Base-by-base conservation (phyloP, 202 grass and related monocot genomes). In the Panicum virgatum region DNA sequence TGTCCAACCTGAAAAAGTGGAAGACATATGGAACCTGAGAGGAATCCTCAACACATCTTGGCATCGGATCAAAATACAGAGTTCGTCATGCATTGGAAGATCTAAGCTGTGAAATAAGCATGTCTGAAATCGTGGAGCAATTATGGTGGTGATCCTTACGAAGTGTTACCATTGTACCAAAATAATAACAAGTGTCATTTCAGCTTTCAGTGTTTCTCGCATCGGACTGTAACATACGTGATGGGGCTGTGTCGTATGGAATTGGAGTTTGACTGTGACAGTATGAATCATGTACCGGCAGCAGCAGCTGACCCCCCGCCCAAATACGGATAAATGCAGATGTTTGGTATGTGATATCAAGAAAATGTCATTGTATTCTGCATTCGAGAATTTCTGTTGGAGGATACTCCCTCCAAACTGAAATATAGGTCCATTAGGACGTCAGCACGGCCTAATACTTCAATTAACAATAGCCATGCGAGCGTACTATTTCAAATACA, bases 1-100 rank as follows among this genome's bases (percentile, higher is more conserved):
- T 48, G 80, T 95, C 52, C 96, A 97, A 56, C 94, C 94, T 0
- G 91, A 97, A 75, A 94, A 92, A 4, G 91, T 97, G 23, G 86
- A 89, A 62, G 72, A 80, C 51, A 82, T n/a, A n/a, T 97, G 94
- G 94, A 97, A 97, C 50, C 85, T 97, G 72, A 97, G 94, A 88
- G 94, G 91, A 77, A 92, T 97, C 80, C 89, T 97, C n/a, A 97
- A 97, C 60, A 97, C 84, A 69, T 92, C 94, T 54, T 97, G 94
- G 94, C 94, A 97, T 79, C 89, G 90, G 40, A 86, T 97, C 67
- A 81, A 85, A 76, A 83, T 96, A 72, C 88, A 83, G 63, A 90
- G 57, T 74, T 70, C 45, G 0, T 61, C 43, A 0, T 67, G 22
- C 0, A 32, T 72, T 19, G 79, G 59, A 57, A 69, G 62, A 34